A percentile compares a stretch with the other conserved stretches of the same genome.
Conservation (phyloP, 495 filamentous ascomycete genomes). For the Acidomyces sp. region DNA sequence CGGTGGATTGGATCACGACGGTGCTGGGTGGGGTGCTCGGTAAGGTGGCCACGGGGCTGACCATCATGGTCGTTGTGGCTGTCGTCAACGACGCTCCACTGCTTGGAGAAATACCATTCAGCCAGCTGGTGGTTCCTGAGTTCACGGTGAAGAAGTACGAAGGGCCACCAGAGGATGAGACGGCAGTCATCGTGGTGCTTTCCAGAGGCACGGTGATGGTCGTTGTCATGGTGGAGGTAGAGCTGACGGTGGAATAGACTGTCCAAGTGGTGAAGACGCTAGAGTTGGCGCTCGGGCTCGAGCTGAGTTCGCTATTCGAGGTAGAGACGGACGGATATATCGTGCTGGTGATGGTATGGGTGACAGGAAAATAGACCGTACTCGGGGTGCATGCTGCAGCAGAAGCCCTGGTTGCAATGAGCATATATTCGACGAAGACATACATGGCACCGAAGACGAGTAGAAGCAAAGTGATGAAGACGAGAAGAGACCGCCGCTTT, state of each 20-base stretch:
- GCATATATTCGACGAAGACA: conserved; percentile 14
- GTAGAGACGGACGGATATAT: conserved; percentile 1
- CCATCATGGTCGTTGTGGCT: conserved; percentile 8
- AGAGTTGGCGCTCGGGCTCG: not conserved
- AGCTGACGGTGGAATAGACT: conserved; percentile 1
- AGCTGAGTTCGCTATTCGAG: not conserved
- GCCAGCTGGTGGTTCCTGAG: conserved; percentile 5
- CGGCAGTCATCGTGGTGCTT: not conserved
- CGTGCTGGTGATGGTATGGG: conserved; percentile 9
- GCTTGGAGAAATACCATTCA: conserved; percentile 10
- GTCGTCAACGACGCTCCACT: conserved; percentile 2
- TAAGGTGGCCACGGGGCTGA: conserved; percentile 5
- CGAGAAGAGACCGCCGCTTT: not conserved
- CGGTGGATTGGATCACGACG: conserved; percentile 3
- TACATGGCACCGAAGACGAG: conserved; percentile 12
- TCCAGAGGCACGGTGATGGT: conserved; percentile 8
- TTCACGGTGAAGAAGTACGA: conserved; percentile 2
- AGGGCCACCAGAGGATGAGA: not conserved
- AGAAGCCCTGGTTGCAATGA: conserved; percentile 12
- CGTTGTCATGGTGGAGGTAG: conserved; percentile 4
- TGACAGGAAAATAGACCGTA: conserved; percentile 16
- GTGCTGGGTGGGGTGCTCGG: not conserved
- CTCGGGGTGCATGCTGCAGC: conserved; percentile 9
- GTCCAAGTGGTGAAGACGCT: not conserved
- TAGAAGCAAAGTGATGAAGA: conserved; percentile 4